Percentiles rank a stretch among this genome's conserved stretches.
phyloP scores from a whole-genome alignment of 2,329 filamentous ascomycete genomes.

The Raffaelea albimanens region DNA sequence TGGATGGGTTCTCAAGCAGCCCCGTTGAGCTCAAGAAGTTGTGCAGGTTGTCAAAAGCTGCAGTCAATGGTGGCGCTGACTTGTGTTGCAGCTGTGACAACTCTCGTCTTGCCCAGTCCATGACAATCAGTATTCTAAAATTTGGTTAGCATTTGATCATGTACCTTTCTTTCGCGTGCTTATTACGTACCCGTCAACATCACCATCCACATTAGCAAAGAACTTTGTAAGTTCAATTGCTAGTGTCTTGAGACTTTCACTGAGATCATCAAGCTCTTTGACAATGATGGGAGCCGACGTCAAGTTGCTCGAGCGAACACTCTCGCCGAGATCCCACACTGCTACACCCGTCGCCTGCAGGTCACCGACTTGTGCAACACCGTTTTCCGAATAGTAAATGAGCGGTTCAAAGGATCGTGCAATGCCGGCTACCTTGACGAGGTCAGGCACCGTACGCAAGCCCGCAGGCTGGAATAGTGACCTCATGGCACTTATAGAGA shows the following conservation, averaged over 20 bases:
- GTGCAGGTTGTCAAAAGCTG: conserved; percentile 76
- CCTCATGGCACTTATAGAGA: conserved; percentile 57
- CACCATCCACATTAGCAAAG: conserved; percentile 86
- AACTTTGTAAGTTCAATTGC: conserved; percentile 83
- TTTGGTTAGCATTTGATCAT: too few species aligned
- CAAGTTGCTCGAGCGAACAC: conserved; percentile 81
- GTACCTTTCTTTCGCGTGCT: too few species aligned
- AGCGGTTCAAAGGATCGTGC: conserved; percentile 89
- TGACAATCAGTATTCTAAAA: conserved; percentile 72
- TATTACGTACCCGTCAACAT: conserved; percentile 64
- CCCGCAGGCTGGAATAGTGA: conserved; percentile 59
- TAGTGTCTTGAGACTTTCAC: conserved; percentile 74
- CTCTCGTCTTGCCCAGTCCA: conserved; percentile 92
- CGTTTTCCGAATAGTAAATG: conserved; percentile 89
- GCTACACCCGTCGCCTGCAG: conserved; percentile 86
- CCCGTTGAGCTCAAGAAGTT: conserved; percentile 59
- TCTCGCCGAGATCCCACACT: conserved; percentile 91
- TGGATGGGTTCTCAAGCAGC: conserved; percentile 42
- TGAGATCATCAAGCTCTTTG: conserved; percentile 72
- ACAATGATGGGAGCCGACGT: conserved; percentile 82
- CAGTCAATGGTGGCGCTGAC: conserved; percentile 50
- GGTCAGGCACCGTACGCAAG: conserved; percentile 63
- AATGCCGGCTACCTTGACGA: conserved; percentile 83
- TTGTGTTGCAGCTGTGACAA: conserved; percentile 58
- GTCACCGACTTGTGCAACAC: conserved; percentile 75